Evolutionary conservation across 1,284 basidiomycete genomes (phyloP).

Genomic region (Melanopsichium pennsylvanicum): DNA sequence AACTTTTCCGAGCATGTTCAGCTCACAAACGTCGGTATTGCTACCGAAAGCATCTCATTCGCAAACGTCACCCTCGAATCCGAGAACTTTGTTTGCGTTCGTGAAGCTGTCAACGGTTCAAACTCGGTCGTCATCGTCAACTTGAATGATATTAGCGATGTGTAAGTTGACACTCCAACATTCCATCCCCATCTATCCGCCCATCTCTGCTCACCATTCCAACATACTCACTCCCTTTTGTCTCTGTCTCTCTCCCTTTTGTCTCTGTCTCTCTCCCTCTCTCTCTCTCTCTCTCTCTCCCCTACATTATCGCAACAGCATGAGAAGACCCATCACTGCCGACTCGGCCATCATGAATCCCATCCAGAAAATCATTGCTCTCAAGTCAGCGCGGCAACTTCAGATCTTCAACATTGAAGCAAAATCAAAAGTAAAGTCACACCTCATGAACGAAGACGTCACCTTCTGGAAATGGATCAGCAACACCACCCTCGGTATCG

Average conservation of each 20-base stretch:
- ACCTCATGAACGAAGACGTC: slow-evolving; percentile 88
- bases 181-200: not conserved
- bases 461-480: slow-evolving; percentile 99
- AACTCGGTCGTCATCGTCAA: slow-evolving; percentile 65
- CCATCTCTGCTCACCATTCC: too few relatives aligned
- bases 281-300: not conserved
- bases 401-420: slow-evolving; percentile 98
- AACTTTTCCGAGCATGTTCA: slow-evolving; percentile 69
- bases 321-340: slow-evolving; percentile 93
- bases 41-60: slow-evolving; percentile 96
- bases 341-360: slow-evolving; percentile 99
- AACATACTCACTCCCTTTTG: too few relatives aligned
- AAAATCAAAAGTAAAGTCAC: slow-evolving; percentile 96
- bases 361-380: slow-evolving; percentile 92
- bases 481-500: slow-evolving; percentile 88
- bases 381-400: slow-evolving; percentile 82
- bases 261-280: too few relatives aligned
- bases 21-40: slow-evolving; percentile 93
- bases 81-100: slow-evolving; percentile 93
- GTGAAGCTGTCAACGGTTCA: slow-evolving; percentile 70
- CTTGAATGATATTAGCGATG: slow-evolving; percentile 61
- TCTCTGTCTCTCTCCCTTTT: too few relatives aligned
- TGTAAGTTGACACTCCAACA: slow-evolving; percentile 37
- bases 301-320: slow-evolving; percentile 55
- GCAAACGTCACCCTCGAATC: slow-evolving; percentile 95